Evolutionary conservation across 306 rosid species (phyloP), one percentile per base, ranked within the genome.

Genomic region (Oemleria cerasiformis): DNA sequence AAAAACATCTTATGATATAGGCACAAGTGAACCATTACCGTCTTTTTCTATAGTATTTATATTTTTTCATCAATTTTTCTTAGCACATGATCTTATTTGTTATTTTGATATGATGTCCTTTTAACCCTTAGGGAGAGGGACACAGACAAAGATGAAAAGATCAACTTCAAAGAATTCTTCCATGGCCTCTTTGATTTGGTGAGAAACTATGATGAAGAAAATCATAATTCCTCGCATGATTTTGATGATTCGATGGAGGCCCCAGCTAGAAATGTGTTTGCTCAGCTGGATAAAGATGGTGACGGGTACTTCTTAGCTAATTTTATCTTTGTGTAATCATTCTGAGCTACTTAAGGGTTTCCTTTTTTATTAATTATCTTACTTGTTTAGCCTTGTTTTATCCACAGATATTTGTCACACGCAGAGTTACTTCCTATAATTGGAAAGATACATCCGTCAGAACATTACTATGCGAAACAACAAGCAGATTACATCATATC

Each of bases 141-240:
- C 75, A 66, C 95, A 0, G 99, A 94, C 75, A 85, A 73, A 83
- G 99, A 94, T 73, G 99, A 89, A 70, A 94, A 88, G 86, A 58
- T 94, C 48, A 91, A 89, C 88, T 94, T 89, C 66, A 88, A 94
- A 67, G 97, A 94, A 80, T 94, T 94, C 84, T 94, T 91, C 78
- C 99, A 91, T 62, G 97, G 99, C 75, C 91, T 94, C 65, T 94
- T 94, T 85, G 99, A 94, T 84, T 82, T 91, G 88, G 99, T 94
- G 72, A 86, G 97, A 79, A 89, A 86, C 86, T 89, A 86, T 70
- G 96, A 89, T 9, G 99, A 85, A 48, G 90, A 94, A 81, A 76
- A 40, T 83, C 95, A 91, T 82, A 86, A 81, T 81, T 56, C 73
- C 75, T 67, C 96, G 14, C 88, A 87, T 68, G 75, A 80, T 65